Base-by-base conservation (phyloP, 192 early-diverging fungal genomes). In the Rhizophagus sp. region DNA sequence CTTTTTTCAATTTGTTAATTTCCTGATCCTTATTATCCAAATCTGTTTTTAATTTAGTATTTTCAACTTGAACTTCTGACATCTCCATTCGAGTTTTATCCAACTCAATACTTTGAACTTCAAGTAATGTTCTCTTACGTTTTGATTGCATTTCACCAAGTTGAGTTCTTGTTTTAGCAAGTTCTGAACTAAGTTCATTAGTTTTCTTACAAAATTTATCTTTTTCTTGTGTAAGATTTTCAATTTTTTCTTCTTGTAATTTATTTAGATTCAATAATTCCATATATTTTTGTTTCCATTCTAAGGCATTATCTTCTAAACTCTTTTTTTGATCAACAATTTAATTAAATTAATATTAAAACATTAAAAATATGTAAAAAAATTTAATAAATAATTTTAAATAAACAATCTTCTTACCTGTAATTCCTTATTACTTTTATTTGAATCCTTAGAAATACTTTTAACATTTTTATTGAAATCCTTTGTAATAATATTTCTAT, bases 251-350 rank as follows among this genome's bases (percentile, higher is more conserved):
- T 11, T 70, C 68, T 10, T n/a, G 68, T 11, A n/a, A n/a, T 39
- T 15, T 68, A 11, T 17, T 34, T 68, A n/a, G 13, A 34, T 17
- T n/a, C 15, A 34, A 70, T n/a, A 70, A 36, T 39, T 70, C 68
- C 19, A 10, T 44, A 36, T 39, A 70, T 70, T 70, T 70, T 70
- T 70, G 30, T 41, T 44, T 70, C 68, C 68, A 70, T 2, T 69
- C 67, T 69, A 39, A 19, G 0, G 22, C 1, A 22, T 1, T 44
- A 8, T 70, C 68, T 4, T 70, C 27, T 2, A 27, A 11, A 27
- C 27, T 2, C n/a, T 30, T 30, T 65, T 65, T 22, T 65, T 3
- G 30, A 65, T 13, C 36, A n/a, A 22, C 10, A 39, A 39, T 22
- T 41, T 22, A 44, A 22, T 39, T 13, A 36, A 17, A 70, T 39